Conservation (phyloP, 2,329 filamentous ascomycete genomes). For the Talaromyces sp. region DNA sequence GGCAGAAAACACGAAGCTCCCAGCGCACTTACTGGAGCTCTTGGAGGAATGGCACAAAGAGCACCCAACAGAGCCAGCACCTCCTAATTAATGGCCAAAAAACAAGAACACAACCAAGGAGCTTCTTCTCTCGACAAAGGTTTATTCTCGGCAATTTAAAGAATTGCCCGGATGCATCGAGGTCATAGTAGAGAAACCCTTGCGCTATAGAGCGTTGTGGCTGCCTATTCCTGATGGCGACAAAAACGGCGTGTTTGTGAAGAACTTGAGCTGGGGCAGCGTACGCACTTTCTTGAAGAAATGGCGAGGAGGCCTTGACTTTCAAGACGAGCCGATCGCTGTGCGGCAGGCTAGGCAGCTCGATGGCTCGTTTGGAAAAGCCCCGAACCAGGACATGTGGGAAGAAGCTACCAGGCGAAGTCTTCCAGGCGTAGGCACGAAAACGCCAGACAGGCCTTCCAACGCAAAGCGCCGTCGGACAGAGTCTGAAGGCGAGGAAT, state of each 20-base stretch:
- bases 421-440: neutral
- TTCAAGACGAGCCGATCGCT: slow-evolving; percentile 1
- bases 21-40: neutral
- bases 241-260: neutral
- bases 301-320: neutral
- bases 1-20: neutral
- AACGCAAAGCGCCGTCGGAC: too few species aligned
- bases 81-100: neutral
- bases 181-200: neutral
- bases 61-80: neutral
- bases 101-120: neutral
- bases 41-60: slow-evolving; percentile 7
- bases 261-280: neutral
- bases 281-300: neutral
- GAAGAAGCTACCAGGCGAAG: neutral
- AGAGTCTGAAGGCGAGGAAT: too few species aligned
- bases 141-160: neutral
- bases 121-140: neutral
- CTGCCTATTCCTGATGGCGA: slow-evolving; percentile 1
- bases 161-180: neutral
- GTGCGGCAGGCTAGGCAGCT: neutral
- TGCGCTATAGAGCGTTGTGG: neutral
- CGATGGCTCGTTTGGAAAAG: neutral
- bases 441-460: too few species aligned
- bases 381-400: neutral